Evolutionary conservation across 805 yeast species (phyloP).

Genomic region (Candida pseudofarinosa): DNA sequence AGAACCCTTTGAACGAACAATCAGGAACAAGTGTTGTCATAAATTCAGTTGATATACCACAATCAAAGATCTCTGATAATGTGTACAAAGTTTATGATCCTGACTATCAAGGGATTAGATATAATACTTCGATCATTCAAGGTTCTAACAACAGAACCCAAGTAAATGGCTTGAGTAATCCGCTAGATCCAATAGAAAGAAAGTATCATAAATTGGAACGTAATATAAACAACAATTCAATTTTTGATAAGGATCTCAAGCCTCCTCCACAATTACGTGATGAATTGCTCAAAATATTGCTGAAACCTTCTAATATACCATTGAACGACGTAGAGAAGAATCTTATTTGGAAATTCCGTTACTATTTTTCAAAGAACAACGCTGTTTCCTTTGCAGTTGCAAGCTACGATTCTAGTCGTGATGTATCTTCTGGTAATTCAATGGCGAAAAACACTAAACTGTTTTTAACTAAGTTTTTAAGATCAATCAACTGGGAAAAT

Average conservation of each 20-base stretch:
- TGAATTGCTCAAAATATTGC: constrained; percentile 62
- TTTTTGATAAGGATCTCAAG: constrained; percentile 77
- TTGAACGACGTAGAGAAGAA: constrained; percentile 80
- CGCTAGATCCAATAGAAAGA: constrained; percentile 75
- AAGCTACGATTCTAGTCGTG: constrained; percentile 1
- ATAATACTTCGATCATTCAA: constrained; percentile 2
- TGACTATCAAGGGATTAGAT: constrained; percentile 22
- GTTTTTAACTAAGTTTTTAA: constrained; percentile 71
- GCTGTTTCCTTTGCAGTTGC: constrained; percentile 42
- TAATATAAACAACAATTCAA: constrained; percentile 64
- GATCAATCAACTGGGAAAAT: constrained; percentile 86
- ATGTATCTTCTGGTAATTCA: constrained; percentile 9
- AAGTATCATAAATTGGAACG: constrained; percentile 84
- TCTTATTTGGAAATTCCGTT: constrained; percentile 86
- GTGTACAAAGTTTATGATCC: constrained; percentile 42
- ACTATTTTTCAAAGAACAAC: constrained; percentile 48
- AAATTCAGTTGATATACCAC: constrained; percentile 30
- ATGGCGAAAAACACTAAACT: constrained; percentile 46
- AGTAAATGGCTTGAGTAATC: constrained; percentile 2
- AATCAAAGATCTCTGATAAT: constrained; percentile 4
- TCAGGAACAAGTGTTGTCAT: constrained; percentile 32
- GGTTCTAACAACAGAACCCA: neutral
- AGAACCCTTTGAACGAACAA: constrained; percentile 7
- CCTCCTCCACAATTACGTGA: constrained; percentile 84
- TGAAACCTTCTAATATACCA: constrained; percentile 79